phyloP scores from a whole-genome alignment of 345 rosid genomes.

The Aethionema arabicum region DNA sequence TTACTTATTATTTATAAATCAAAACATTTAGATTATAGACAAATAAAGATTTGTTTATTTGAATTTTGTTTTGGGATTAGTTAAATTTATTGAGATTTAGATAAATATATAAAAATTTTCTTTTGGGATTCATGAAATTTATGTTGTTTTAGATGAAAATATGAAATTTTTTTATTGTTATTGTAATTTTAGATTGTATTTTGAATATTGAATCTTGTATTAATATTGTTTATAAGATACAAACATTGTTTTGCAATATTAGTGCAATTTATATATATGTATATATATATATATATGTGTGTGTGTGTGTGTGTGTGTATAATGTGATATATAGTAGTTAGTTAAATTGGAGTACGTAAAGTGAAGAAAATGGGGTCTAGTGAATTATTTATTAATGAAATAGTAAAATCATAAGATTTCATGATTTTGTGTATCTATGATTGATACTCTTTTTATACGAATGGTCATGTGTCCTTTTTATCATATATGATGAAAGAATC shows the following conservation, averaged over 20 bases:
- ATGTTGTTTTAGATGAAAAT: no score
- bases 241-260: neutral
- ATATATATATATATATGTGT: neutral
- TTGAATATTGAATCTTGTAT: no score
- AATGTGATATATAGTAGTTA: constrained; percentile 10
- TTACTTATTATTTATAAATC: neutral
- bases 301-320: neutral
- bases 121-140: no score
- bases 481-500: constrained; percentile 25
- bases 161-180: no score
- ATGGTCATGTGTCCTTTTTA: constrained; percentile 32
- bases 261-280: neutral
- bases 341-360: constrained; percentile 26
- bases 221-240: no score
- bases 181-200: no score
- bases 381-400: constrained; percentile 17
- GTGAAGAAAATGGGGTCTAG: constrained; percentile 24
- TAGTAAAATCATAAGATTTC: constrained; percentile 6
- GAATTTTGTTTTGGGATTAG: constrained; percentile 7
- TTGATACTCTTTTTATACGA: constrained; percentile 2
- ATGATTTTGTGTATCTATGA: constrained; percentile 28
- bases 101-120: no score
- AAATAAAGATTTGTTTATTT: no score
- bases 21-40: constrained; percentile 3
- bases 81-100: neutral